A percentile compares a stretch with the other conserved stretches of the same genome.
These are phyloP conservation scores for Asterella californica DNA, from an alignment of 225 moss, liverwort and hornwort genomes.

Conservation along the genomic window DNA sequence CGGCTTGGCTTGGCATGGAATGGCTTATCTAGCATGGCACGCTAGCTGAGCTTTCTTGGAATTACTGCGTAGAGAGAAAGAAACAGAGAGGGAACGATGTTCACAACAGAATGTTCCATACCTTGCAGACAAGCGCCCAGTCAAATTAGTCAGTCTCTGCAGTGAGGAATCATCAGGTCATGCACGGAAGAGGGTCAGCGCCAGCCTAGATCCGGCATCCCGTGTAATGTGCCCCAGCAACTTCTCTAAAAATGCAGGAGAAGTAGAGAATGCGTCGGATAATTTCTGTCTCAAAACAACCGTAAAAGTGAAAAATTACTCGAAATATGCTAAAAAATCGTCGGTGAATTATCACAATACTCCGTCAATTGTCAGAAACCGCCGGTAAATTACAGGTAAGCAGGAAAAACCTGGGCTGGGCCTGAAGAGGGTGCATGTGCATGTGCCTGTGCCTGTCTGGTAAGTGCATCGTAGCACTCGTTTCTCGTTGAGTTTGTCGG, in stretches of 20 bases:
- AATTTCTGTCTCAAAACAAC: no score
- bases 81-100: not conserved
- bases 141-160: not conserved
- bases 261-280: no score
- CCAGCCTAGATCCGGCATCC: no score
- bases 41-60: not conserved
- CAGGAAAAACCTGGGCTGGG: no score
- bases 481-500: constrained; percentile 1
- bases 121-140: not conserved
- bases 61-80: not conserved
- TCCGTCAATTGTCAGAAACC: no score
- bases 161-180: not conserved
- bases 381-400: no score
- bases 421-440: no score
- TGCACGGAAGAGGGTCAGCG: not conserved
- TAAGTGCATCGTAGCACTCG: not conserved
- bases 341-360: no score
- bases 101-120: not conserved
- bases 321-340: no score
- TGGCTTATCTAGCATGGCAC: not conserved
- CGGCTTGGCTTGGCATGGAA: not conserved
- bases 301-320: no score
- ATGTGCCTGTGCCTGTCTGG: not conserved
- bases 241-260: no score
- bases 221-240: no score